A percentile compares a stretch with the other conserved stretches of the same genome.
Conservation (phyloP, 139 green algal species). For the Desmodesmus armatus region DNA sequence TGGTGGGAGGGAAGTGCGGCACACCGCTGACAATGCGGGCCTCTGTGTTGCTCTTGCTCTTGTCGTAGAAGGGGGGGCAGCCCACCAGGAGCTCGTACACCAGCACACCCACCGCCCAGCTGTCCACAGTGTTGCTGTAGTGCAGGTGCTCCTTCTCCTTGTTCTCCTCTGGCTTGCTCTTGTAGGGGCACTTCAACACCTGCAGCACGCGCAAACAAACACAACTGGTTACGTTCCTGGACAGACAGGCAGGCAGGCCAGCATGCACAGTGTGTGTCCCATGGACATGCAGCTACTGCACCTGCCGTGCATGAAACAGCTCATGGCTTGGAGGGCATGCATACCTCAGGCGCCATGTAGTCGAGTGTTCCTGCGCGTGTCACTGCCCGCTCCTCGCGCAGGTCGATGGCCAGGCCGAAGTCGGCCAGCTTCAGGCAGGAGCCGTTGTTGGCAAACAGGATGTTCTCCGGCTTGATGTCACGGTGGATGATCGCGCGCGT, state of each 20-base stretch:
- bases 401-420: conserved; percentile 77
- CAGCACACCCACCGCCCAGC: conserved; percentile 90
- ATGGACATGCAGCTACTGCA: not conserved
- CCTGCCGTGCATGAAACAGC: not conserved
- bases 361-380: conserved; percentile 73
- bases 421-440: conserved; percentile 71
- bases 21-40: conserved; percentile 53
- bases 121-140: conserved; percentile 80
- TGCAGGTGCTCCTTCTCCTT: conserved; percentile 71
- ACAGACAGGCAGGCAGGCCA: too few relatives aligned
- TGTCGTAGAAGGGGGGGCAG: conserved; percentile 84
- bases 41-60: conserved; percentile 59
- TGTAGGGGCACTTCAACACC: conserved; percentile 72
- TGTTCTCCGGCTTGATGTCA: conserved; percentile 74
- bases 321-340: not conserved
- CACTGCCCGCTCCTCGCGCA: conserved; percentile 67
- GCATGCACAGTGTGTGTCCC: too few relatives aligned
- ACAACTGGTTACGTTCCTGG: too few relatives aligned
- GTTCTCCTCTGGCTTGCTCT: conserved; percentile 77
- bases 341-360: conserved; percentile 70
- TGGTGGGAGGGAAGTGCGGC: conserved; percentile 47
- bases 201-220: conserved; percentile 4
- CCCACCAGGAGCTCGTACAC: conserved; percentile 88
- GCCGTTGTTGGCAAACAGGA: conserved; percentile 63
- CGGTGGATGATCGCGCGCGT: conserved; percentile 48